Conservation (phyloP, 257 asterid species). For the Solanum sejunctum region DNA sequence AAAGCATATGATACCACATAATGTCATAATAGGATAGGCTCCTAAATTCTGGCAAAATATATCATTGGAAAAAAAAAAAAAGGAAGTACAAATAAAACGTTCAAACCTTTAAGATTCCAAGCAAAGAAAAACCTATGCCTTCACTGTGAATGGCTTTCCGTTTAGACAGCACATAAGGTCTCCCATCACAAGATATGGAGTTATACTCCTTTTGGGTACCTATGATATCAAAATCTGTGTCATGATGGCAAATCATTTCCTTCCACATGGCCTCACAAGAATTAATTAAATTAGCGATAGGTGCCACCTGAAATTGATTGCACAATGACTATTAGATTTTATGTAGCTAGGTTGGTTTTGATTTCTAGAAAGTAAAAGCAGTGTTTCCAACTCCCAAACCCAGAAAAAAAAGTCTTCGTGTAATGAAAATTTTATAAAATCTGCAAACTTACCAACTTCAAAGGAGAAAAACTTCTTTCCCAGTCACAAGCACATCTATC, state of each 20-base stretch:
- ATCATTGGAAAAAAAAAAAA: neutral
- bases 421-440: slow-evolving; percentile 1
- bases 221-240: slow-evolving; percentile 7
- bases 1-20: neutral
- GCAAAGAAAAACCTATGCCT: slow-evolving; percentile 47
- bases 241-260: slow-evolving; percentile 18
- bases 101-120: slow-evolving; percentile 68
- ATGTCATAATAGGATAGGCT: neutral
- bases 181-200: slow-evolving; percentile 40
- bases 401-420: neutral
- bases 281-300: slow-evolving; percentile 49
- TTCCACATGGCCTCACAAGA: slow-evolving; percentile 56
- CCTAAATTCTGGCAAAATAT: neutral
- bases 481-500: slow-evolving; percentile 27
- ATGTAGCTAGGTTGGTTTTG: neutral
- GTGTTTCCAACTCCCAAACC: neutral
- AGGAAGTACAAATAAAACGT: neutral
- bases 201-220: slow-evolving; percentile 12
- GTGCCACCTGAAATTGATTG: slow-evolving; percentile 46
- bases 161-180: slow-evolving; percentile 27
- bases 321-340: neutral
- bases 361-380: neutral
- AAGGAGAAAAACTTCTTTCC: slow-evolving; percentile 22
- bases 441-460: slow-evolving; percentile 59
- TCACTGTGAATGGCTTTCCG: slow-evolving; percentile 32